These are phyloP conservation scores for Diaporthe batatas DNA, from an alignment of 2,329 filamentous ascomycete genomes.

Conservation along the genomic window DNA sequence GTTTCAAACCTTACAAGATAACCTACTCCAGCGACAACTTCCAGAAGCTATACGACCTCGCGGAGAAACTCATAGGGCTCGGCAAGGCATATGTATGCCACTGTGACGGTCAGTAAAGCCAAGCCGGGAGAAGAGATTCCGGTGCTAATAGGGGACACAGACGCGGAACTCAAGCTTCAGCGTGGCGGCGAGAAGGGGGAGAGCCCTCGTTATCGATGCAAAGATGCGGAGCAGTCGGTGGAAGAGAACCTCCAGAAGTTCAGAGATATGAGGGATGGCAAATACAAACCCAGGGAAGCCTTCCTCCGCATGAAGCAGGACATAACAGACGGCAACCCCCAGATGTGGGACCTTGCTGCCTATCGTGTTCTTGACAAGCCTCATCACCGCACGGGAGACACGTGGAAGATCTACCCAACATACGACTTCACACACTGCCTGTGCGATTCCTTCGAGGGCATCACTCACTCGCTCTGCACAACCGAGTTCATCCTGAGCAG, in stretches of 20 bases:
- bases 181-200: slow-evolving; percentile 81
- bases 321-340: slow-evolving; percentile 85
- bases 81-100: slow-evolving; percentile 88
- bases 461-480: slow-evolving; percentile 73
- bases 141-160: slow-evolving; percentile 47
- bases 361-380: slow-evolving; percentile 81
- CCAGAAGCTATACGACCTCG: slow-evolving; percentile 86
- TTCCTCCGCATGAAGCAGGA: slow-evolving; percentile 95
- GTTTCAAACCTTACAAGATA: slow-evolving; percentile 81
- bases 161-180: slow-evolving; percentile 87
- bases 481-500: slow-evolving; percentile 52
- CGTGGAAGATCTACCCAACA: slow-evolving; percentile 95
- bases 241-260: slow-evolving; percentile 88
- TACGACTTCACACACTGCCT: slow-evolving; percentile 95
- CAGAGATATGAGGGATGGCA: slow-evolving; percentile 89
- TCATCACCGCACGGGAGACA: slow-evolving; percentile 83
- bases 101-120: slow-evolving; percentile 65
- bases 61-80: slow-evolving; percentile 83
- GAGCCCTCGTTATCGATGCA: slow-evolving; percentile 81
- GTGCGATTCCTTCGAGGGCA: slow-evolving; percentile 91
- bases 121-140: neutral
- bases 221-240: slow-evolving; percentile 79
- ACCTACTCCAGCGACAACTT: slow-evolving; percentile 95
- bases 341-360: slow-evolving; percentile 96
- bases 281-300: slow-evolving; percentile 87